These are phyloP conservation scores for Carnegiea gigantea DNA, from an alignment of 179 eudicot genomes.

Conservation along the genomic window DNA sequence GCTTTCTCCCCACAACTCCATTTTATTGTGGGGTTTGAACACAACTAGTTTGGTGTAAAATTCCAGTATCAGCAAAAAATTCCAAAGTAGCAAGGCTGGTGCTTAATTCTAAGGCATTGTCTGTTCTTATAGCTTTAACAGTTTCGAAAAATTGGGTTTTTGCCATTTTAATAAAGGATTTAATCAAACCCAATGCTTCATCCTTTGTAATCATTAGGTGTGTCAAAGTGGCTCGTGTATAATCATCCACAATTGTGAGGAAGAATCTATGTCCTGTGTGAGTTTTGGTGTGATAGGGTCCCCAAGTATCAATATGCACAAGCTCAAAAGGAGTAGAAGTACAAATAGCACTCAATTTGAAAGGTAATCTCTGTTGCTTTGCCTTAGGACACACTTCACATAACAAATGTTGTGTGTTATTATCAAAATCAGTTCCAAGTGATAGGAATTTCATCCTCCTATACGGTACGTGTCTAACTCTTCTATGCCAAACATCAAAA, in stretches of 20 bases:
- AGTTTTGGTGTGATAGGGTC: too few species aligned
- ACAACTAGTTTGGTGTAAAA: conserved; percentile 14
- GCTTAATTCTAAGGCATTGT: neutral
- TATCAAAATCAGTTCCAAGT: too few species aligned
- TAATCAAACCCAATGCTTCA: neutral
- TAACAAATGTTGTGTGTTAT: neutral
- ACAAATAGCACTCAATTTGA: neutral
- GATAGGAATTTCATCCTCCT: neutral
- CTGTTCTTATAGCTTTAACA: neutral
- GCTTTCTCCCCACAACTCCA: too few species aligned
- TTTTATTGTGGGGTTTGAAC: neutral
- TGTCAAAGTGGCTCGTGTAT: neutral
- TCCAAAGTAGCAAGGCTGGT: neutral
- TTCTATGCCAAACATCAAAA: neutral
- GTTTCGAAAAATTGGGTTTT: neutral
- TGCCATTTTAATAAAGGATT: neutral
- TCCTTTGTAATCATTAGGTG: neutral
- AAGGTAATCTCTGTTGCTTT: neutral
- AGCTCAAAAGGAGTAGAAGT: neutral
- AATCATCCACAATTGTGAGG: conserved; percentile 19
- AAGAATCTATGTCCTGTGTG: neutral
- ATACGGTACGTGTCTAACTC: neutral
- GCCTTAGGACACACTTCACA: neutral
- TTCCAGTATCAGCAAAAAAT: neutral
- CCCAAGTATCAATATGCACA: too few species aligned